Evolutionary conservation across 2,329 filamentous ascomycete species (phyloP), one percentile per base, ranked within the genome.

Genomic region (Penicillium sp.): DNA sequence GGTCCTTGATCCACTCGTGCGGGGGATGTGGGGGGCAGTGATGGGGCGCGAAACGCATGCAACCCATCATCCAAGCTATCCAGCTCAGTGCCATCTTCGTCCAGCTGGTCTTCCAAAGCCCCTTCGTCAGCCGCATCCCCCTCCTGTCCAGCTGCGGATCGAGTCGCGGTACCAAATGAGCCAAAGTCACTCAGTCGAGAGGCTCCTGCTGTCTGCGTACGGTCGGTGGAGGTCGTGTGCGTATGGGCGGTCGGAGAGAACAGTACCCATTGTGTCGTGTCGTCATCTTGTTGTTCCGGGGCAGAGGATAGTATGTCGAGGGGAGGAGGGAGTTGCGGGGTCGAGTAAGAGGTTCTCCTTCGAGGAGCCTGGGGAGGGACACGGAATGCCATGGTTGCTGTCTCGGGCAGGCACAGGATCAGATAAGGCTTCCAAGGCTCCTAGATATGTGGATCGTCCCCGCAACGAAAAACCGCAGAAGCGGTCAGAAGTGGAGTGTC

Each of bases 11-110:
- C 79, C 62, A 81, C 68, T 60, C 75, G 74, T 60, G 76, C 71
- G 57, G 79, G 66, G 65, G 76, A 54, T 62, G 75, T 65, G 49
- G 73, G 66, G 62, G 74, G 66, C 67, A 82, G 27, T 72, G 78
- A 80, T 16, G 83, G 80, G 45, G 91, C 87, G 51, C 91, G 86
- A 70, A 97, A 97, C 44, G 92, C 93, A 62, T 93, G 89, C 1
- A 98, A 81, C 53, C 96, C 93, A 70, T 93, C 93, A 72, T 98
- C 93, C 42, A 98, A 82, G 71, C 92, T 96, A 73, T 99, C 95
- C 45, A 98, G 81, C 72, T 98, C 93, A 57, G 91, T 90, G 8
- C 79, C 79, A 26, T 82, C 79, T 56, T 82, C 79, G 39, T 81
- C 76, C 10, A 73, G 51, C 14, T 65, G 65, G 60, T 91, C 89